A percentile compares a stretch with the other conserved stretches of the same genome.
These are phyloP conservation scores for Acanthamoeba healyi DNA, from an alignment of 208 protist species.

Conservation along the genomic window DNA sequence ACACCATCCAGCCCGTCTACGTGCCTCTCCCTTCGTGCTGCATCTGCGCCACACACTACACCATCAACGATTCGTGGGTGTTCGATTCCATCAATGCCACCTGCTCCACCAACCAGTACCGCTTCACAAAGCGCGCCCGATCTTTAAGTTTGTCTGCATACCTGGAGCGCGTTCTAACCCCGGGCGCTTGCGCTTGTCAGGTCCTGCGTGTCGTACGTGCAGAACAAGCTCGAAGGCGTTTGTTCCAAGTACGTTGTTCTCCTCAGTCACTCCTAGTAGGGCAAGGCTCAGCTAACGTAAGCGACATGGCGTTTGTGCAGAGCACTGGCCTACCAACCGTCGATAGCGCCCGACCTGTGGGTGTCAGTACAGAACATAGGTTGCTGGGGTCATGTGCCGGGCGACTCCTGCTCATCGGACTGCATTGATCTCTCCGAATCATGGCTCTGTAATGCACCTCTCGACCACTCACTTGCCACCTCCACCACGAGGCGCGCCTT, in stretches of 20 bases:
- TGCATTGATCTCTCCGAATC: background rate
- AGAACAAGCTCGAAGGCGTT: background rate
- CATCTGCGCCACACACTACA: slow-evolving; percentile 38
- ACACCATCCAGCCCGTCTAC: slow-evolving; percentile 54
- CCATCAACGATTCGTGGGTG: slow-evolving; percentile 18
- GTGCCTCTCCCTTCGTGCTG: slow-evolving; percentile 16
- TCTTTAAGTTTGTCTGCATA: background rate
- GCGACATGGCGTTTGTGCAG: background rate
- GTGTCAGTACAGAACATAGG: slow-evolving; percentile 27
- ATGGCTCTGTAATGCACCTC: background rate
- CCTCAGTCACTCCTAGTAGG: background rate
- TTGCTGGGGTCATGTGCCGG: slow-evolving; percentile 31
- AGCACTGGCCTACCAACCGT: background rate
- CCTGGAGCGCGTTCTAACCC: background rate
- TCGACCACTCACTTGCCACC: background rate
- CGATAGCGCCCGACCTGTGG: slow-evolving; percentile 30
- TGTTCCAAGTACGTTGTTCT: background rate
- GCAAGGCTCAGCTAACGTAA: background rate
- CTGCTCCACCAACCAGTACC: background rate
- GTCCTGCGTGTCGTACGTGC: background rate
- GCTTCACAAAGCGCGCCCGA: too few relatives aligned
- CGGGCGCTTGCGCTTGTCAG: background rate
- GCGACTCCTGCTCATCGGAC: slow-evolving; percentile 20
- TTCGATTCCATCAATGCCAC: background rate
- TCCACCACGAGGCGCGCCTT: background rate